A percentile compares a stretch with the other conserved stretches of the same genome.
Conservation (phyloP, 805 yeast genomes). For the Monosporozyma solicola region DNA sequence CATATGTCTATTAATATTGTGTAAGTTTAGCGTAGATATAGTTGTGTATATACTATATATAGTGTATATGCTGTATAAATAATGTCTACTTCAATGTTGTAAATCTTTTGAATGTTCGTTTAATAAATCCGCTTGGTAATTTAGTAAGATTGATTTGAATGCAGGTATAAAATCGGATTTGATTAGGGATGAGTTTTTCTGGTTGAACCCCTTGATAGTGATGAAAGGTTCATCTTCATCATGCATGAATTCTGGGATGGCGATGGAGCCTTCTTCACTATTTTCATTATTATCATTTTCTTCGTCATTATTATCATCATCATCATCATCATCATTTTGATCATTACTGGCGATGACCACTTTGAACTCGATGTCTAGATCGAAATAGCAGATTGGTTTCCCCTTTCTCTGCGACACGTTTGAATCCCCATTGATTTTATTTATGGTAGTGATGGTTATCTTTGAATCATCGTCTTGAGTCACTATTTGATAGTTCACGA, state of each 20-base stretch:
- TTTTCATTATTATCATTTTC: constrained; percentile 3
- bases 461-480: constrained; percentile 8
- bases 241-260: constrained; percentile 63
- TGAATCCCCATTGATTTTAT: constrained; percentile 59
- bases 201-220: constrained; percentile 37
- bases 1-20: constrained; percentile 57
- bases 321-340: constrained; percentile 1
- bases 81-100: constrained; percentile 34
- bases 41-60: constrained; percentile 2
- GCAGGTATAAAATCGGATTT: constrained; percentile 44
- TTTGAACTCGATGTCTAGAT: constrained; percentile 45
- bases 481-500: constrained; percentile 17
- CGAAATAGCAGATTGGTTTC: constrained; percentile 66
- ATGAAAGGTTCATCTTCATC: constrained; percentile 66
- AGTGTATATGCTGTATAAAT: background rate
- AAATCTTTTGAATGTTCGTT: constrained; percentile 53
- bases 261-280: constrained; percentile 36
- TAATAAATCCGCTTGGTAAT: constrained; percentile 57
- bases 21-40: too few relatives aligned
- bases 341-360: constrained; percentile 20
- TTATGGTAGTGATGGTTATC: constrained; percentile 27
- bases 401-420: constrained; percentile 82
- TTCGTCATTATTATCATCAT: constrained; percentile 19
- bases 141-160: constrained; percentile 38
- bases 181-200: constrained; percentile 32